A percentile compares a stretch with the other conserved stretches of the same genome.
These are phyloP conservation scores for Magnusiomyces suaveolens DNA, from an alignment of 1,139 yeast species.

Conservation along the genomic window DNA sequence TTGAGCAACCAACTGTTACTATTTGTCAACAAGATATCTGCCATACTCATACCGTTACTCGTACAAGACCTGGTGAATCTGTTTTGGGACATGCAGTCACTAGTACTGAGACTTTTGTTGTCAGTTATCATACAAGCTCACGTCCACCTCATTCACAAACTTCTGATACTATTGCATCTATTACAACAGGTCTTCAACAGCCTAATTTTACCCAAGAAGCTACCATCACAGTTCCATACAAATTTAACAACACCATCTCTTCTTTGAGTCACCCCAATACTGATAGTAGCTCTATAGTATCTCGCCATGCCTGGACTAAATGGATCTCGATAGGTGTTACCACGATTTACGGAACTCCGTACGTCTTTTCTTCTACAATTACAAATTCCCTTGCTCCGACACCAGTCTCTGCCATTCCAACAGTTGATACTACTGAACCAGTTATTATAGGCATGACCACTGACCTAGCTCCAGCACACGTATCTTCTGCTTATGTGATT, in stretches of 20 bases:
- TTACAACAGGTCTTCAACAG: background rate
- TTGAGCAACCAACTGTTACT: background rate
- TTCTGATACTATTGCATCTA: no score
- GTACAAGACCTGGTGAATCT: background rate
- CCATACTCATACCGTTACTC: background rate
- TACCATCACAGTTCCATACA: background rate
- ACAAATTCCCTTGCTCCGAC: background rate
- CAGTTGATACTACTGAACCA: constrained; percentile 5
- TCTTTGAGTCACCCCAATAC: background rate
- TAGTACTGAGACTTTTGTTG: no score
- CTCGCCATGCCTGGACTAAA: background rate
- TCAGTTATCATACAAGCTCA: no score
- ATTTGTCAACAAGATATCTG: background rate
- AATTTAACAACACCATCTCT: background rate
- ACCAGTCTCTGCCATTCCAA: constrained; percentile 2
- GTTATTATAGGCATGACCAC: background rate
- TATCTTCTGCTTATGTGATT: constrained; percentile 6
- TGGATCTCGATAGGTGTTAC: background rate
- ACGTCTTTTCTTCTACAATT: background rate
- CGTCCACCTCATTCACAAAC: no score
- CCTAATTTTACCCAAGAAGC: background rate
- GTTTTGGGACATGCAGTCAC: background rate
- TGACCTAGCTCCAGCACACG: background rate
- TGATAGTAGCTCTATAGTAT: background rate
- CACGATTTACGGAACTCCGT: background rate